These are phyloP conservation scores for Kodamaea jinghongensis DNA, from an alignment of 805 yeast species.

Conservation along the genomic window DNA sequence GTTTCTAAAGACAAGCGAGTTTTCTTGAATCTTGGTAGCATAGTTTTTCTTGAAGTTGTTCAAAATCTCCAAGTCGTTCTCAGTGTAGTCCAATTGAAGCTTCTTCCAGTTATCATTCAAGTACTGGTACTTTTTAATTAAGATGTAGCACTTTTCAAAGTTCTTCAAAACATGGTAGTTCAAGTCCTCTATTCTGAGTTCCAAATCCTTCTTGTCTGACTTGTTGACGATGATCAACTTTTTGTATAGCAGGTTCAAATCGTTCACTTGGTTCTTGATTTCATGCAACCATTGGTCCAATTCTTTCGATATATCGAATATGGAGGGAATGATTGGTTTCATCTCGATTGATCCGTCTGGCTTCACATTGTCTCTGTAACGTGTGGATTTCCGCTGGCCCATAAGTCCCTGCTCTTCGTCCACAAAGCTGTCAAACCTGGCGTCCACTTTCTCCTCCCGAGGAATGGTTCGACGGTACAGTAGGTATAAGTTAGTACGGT, in stretches of 20 bases:
- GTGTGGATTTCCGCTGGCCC: conserved; percentile 20
- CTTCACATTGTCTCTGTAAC: conserved; percentile 15
- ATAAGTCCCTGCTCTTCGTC: conserved; percentile 65
- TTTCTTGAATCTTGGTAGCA: conserved; percentile 80
- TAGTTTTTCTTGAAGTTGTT: conserved; percentile 80
- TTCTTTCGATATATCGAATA: conserved; percentile 69
- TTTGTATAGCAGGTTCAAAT: conserved; percentile 68
- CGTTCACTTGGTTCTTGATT: conserved; percentile 54
- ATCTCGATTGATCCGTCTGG: conserved; percentile 48
- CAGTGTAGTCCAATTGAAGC: conserved; percentile 34
- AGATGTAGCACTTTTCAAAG: conserved; percentile 75
- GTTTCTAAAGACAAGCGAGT: conserved; percentile 75
- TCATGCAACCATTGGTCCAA: conserved; percentile 60
- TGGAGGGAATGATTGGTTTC: conserved; percentile 70
- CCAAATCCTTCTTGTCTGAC: conserved; percentile 74
- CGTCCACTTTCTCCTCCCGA: conserved; percentile 36
- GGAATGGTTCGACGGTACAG: conserved; percentile 90
- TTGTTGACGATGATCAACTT: conserved; percentile 85
- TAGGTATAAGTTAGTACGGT: conserved; percentile 85
- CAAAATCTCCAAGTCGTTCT: conserved; percentile 60
- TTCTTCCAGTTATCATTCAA: conserved; percentile 40
- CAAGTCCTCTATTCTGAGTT: conserved; percentile 72
- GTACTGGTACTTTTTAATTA: conserved; percentile 62
- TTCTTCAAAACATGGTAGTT: conserved; percentile 71
- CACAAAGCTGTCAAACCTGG: conserved; percentile 36